Evolutionary conservation across 2,329 filamentous ascomycete genomes (phyloP), one percentile per base, ranked within the genome.

Genomic region (Dothideomycetes sp.): DNA sequence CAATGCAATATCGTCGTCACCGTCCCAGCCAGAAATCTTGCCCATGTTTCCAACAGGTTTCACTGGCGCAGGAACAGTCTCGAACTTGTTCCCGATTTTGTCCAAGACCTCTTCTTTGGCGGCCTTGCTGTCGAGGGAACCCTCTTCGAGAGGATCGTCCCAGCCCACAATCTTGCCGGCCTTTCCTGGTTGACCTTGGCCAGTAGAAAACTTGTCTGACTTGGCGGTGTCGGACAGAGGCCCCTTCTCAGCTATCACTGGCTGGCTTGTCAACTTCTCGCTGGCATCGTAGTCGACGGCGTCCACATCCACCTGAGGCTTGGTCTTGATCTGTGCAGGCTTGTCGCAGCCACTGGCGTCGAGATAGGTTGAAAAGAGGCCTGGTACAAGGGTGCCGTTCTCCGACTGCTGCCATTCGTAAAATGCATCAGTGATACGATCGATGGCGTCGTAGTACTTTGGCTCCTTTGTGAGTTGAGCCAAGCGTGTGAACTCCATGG

Each of bases 401-500:
- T 38, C 36, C 10, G 38, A 14, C n/a, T 41, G 42, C 62, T 94
- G 85, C 62, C 80, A 77, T 37, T 80, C 73, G 45, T 87, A 75
- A 18, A 95, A 70, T 5, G 79, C 80, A 54, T 94, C 70, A 14
- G 85, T 93, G 51, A 95, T 84, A 44, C 87, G 79, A 36, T 85
- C 84, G 45, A 94, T 71, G 12, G 86, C 87, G 62, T 94, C 88
- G 55, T 93, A 95, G 62, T 93, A 95, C 56, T 80, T 87, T 49
- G 80, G 62, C 44, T 89, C 69, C 42, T 77, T 76, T 0, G 88
- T 94, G 46, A 95, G 66, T 59, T 95, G 88, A 7, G 87, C 84
- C 33, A 95, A 70, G 12, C 86, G 76, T 1, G 86, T 94, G 58
- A 95, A 94, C 57, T 95, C 88, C 68, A 95, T 71, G 7, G 80